These are phyloP conservation scores for Pseudocercospora vitis DNA, from an alignment of 2,329 filamentous ascomycete genomes.

Conservation along the genomic window DNA sequence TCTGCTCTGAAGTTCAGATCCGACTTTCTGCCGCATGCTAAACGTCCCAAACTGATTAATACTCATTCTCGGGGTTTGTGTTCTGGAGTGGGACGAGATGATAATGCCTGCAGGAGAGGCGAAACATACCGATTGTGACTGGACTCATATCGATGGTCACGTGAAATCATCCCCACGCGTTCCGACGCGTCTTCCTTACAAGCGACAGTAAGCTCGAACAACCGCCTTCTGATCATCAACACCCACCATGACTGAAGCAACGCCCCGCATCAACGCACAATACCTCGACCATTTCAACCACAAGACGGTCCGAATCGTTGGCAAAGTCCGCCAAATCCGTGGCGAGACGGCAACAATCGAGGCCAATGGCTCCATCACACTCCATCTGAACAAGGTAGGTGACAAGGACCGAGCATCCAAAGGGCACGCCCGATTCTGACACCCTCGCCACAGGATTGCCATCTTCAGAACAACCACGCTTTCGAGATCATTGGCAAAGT, in stretches of 20 bases:
- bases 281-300: conserved; percentile 73
- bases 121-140: too few species aligned
- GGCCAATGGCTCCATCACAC: conserved; percentile 71
- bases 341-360: conserved; percentile 81
- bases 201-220: too few species aligned
- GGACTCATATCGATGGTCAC: too few species aligned
- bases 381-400: conserved; percentile 70
- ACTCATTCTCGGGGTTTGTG: too few species aligned
- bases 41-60: too few species aligned
- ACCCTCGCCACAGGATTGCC: conserved; percentile 58
- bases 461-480: conserved; percentile 67
- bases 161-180: too few species aligned
- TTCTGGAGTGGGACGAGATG: too few species aligned
- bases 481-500: conserved; percentile 81
- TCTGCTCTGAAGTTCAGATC: too few species aligned
- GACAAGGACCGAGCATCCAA: conserved; percentile 23
- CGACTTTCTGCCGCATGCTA: too few species aligned
- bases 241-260: conserved; percentile 65
- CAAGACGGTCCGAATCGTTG: conserved; percentile 78
- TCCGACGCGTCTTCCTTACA: too few species aligned
- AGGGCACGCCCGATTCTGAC: neutral
- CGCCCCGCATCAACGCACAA: conserved; percentile 78
- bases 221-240: too few species aligned
- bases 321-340: conserved; percentile 77
- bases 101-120: too few species aligned